A percentile compares a stretch with the other conserved stretches of the same genome.
phyloP scores from a whole-genome alignment of 2,329 filamentous ascomycete species.

The Aspergillus vadensis region DNA sequence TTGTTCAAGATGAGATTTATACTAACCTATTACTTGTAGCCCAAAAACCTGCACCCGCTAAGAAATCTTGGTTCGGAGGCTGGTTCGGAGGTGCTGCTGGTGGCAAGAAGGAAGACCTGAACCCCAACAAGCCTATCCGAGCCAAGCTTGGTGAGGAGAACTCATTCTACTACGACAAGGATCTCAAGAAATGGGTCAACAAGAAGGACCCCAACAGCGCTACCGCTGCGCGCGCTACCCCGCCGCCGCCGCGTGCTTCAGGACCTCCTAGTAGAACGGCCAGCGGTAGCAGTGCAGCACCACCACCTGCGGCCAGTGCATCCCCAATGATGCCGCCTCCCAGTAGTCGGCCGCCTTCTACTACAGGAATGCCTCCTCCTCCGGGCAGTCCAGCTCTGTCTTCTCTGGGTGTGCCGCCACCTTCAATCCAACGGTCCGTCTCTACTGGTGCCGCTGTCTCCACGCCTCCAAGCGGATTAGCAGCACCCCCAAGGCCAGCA shows the following conservation, averaged over 20 bases:
- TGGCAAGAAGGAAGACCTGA: constrained; percentile 53
- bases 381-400: constrained; percentile 36
- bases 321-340: constrained; percentile 25
- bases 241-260: constrained; percentile 72
- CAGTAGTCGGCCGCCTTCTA: constrained; percentile 38
- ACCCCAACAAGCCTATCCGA: constrained; percentile 63
- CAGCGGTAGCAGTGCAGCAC: constrained; percentile 58
- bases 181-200: constrained; percentile 98
- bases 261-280: constrained; percentile 54
- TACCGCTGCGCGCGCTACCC: constrained; percentile 62
- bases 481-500: constrained; percentile 64
- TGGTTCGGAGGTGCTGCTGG: constrained; percentile 70
- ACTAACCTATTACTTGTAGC: constrained; percentile 53
- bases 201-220: constrained; percentile 77
- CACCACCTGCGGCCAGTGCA: constrained; percentile 30
- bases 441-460: constrained; percentile 39
- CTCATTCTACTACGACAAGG: constrained; percentile 90
- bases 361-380: constrained; percentile 30
- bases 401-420: constrained; percentile 33
- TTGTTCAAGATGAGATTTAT: constrained; percentile 13
- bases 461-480: constrained; percentile 39
- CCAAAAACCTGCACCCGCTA: constrained; percentile 35
- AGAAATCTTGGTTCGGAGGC: constrained; percentile 68
- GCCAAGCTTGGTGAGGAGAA: constrained; percentile 94
- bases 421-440: constrained; percentile 37